phyloP scores from a whole-genome alignment of 306 rosid species.

The Myrica gale region DNA sequence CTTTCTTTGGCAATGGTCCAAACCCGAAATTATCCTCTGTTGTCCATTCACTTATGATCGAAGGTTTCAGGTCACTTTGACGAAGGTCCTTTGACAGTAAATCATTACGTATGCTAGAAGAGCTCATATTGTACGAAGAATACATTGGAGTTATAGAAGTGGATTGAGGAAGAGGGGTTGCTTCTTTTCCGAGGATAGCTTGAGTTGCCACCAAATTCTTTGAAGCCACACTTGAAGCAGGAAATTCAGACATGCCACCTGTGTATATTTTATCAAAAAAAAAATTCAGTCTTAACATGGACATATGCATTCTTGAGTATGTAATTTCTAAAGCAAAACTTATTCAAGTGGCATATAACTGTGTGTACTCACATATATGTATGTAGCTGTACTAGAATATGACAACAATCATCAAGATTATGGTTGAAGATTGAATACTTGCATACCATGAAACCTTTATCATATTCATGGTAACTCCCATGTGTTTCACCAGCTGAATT shows the following conservation, averaged over 20 bases:
- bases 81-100: slow-evolving; percentile 51
- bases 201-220: slow-evolving; percentile 52
- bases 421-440: not conserved
- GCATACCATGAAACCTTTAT: not conserved
- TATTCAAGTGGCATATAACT: not conserved
- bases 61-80: slow-evolving; percentile 58
- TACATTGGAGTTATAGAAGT: slow-evolving; percentile 49
- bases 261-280: slow-evolving; percentile 39
- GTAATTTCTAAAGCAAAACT: not conserved
- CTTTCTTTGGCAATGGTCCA: slow-evolving; percentile 58
- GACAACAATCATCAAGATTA: not conserved
- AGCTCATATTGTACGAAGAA: slow-evolving; percentile 45
- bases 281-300: slow-evolving; percentile 26
- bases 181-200: slow-evolving; percentile 53
- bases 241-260: slow-evolving; percentile 54
- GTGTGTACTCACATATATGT: not conserved
- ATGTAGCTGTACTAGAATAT: not conserved
- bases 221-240: slow-evolving; percentile 47
- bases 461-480: not conserved
- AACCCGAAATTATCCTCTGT: slow-evolving; percentile 57
- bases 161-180: slow-evolving; percentile 53
- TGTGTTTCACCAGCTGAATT: too few relatives aligned
- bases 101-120: slow-evolving; percentile 53
- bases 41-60: slow-evolving; percentile 54
- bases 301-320: not conserved